phyloP scores from a whole-genome alignment of 352 stramenopile genomes.

The Globisporangium polare region DNA sequence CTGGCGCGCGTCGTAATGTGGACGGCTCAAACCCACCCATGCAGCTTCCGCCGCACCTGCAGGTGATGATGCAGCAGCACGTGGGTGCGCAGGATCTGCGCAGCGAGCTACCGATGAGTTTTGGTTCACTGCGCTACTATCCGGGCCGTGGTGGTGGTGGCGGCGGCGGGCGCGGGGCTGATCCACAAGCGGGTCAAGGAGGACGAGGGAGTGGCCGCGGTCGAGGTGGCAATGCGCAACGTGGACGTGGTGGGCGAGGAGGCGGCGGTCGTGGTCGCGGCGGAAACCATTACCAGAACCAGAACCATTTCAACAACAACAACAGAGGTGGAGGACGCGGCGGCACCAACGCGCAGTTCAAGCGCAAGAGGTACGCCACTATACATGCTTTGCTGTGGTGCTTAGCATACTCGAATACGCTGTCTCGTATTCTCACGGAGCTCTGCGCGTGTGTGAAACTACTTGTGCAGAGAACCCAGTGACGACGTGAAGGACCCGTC shows the following conservation, averaged over 20 bases:
- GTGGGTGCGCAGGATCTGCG: slow-evolving; percentile 4
- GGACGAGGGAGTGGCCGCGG: slow-evolving; percentile 1
- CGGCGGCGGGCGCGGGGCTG: background rate
- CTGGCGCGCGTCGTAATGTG: slow-evolving; percentile 14
- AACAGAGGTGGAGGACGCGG: background rate
- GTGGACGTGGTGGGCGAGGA: slow-evolving; percentile 21
- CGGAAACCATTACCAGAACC: slow-evolving; percentile 23
- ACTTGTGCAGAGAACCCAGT: slow-evolving; percentile 24
- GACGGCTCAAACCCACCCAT: background rate
- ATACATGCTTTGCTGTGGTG: background rate
- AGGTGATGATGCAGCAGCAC: slow-evolving; percentile 45
- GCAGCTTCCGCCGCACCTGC: slow-evolving; percentile 42
- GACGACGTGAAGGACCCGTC: slow-evolving; percentile 37
- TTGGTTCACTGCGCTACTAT: slow-evolving; percentile 3
- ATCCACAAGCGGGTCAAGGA: slow-evolving; percentile 10
- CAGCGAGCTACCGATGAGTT: slow-evolving; percentile 14
- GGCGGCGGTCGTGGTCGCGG: slow-evolving; percentile 16
- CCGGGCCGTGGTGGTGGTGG: background rate
- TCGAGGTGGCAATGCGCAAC: slow-evolving; percentile 5
- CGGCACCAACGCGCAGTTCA: slow-evolving; percentile 22
- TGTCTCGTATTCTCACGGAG: background rate
- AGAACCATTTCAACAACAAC: slow-evolving; percentile 11
- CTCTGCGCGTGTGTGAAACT: slow-evolving; percentile 5
- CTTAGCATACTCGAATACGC: background rate
- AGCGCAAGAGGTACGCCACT: slow-evolving; percentile 39